A percentile compares a stretch with the other conserved stretches of the same genome.
Conservation (phyloP, 306 rosid genomes). For the Fragaria nilgerrensis region DNA sequence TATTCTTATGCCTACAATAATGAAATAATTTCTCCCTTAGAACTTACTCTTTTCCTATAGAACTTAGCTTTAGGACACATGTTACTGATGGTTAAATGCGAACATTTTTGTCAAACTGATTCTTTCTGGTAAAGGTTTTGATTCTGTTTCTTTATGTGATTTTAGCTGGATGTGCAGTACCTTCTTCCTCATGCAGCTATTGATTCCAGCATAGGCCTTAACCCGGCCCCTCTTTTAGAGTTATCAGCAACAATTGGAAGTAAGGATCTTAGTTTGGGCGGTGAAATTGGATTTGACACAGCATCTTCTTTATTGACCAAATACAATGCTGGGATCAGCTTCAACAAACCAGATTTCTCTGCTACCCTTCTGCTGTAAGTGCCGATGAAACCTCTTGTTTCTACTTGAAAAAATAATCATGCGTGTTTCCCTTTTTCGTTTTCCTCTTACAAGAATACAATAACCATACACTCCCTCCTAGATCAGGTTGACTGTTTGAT, state of each 20-base stretch:
- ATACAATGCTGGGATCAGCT: slow-evolving; percentile 78
- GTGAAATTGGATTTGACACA: slow-evolving; percentile 87
- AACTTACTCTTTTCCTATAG: not conserved
- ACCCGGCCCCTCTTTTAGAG: slow-evolving; percentile 79
- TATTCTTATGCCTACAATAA: not conserved
- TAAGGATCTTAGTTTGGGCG: slow-evolving; percentile 78
- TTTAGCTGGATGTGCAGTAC: slow-evolving; percentile 84
- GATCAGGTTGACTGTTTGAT: not conserved
- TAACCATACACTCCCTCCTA: not conserved
- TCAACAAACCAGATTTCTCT: slow-evolving; percentile 74
- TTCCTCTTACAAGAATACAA: not conserved
- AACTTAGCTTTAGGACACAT: not conserved
- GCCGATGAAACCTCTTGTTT: slow-evolving; percentile 12
- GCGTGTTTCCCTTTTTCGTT: slow-evolving; percentile 2
- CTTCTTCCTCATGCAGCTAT: slow-evolving; percentile 84
- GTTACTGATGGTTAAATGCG: not conserved
- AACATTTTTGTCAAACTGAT: not conserved
- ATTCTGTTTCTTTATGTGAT: slow-evolving; percentile 22
- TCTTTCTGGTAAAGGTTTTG: not conserved
- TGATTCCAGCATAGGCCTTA: slow-evolving; percentile 86
- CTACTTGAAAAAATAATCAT: not conserved
- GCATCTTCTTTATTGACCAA: slow-evolving; percentile 83
- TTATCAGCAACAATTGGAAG: slow-evolving; percentile 79
- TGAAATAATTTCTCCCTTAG: not conserved
- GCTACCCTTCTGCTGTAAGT: slow-evolving; percentile 77